Conservation (phyloP, 768 basidiomycete species). For the Lyophyllum decastes region DNA sequence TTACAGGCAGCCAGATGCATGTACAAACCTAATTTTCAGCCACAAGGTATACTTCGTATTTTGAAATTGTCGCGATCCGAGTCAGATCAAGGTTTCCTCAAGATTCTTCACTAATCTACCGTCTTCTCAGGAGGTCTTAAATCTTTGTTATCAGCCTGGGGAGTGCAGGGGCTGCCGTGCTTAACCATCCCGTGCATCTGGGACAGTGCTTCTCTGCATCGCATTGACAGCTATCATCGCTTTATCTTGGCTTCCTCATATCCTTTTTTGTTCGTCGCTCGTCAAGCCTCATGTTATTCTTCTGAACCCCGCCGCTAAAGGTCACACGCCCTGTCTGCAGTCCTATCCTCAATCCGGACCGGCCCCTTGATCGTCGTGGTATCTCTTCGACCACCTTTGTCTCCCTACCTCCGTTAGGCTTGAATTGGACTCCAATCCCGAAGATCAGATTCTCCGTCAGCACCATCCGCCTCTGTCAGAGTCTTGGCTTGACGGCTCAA, state of each 20-base stretch:
- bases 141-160: background rate
- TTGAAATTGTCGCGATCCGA: background rate
- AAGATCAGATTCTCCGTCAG: background rate
- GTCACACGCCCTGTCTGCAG: slow-evolving; percentile 3
- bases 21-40: background rate
- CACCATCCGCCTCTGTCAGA: background rate
- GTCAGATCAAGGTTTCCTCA: background rate
- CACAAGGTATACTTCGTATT: background rate
- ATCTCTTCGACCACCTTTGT: background rate
- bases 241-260: background rate
- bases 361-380: background rate
- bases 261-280: background rate
- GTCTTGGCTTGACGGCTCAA: background rate
- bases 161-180: background rate
- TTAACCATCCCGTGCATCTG: background rate
- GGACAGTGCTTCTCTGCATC: background rate
- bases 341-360: background rate
- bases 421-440: background rate
- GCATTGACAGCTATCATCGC: background rate
- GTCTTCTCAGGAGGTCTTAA: background rate
- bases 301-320: background rate
- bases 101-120: background rate
- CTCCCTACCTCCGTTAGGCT: slow-evolving; percentile 2
- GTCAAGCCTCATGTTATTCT: background rate
- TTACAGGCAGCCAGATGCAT: background rate